Base-by-base conservation (phyloP, 306 rosid genomes). In the Carpinus viminea region DNA sequence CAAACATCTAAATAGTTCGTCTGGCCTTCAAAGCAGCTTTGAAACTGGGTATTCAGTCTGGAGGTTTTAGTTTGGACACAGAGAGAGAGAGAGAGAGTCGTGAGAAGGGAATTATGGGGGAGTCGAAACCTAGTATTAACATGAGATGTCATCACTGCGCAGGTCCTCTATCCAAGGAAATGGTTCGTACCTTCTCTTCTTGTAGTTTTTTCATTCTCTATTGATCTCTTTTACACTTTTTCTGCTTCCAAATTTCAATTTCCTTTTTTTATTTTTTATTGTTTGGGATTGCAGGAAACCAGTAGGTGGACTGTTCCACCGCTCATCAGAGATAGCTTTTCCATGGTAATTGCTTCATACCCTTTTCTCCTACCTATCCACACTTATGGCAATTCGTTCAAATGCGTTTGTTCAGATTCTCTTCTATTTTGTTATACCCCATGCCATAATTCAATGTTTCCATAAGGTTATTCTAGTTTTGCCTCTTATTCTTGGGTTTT, bases 71-170 rank as follows among this genome's bases (percentile, higher is more conserved):
- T 57, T 6, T 8, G 4, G 60, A 54, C 2, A 12, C 16, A 48
- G 53, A 4, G 57, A 53, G 7, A 53, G 57, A 15, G 9, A 2
- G 28, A 20, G 31, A 8, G 46, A 16, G 47, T 24, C 5, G 4
- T 31, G 41, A 64, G 69, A 62, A 31, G 46, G 45, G 69, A 15
- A 34, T 31, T 9, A 74, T 74, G 83, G 80, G 77, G 12, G 70
- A 64, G 54, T 61, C 80, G 7, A 74, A 61, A 45, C 28, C 60
- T 34, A 21, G 1, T 3, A 15, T 59, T 52, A 64, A 79, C 74
- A 48, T 88, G 68, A 87, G 93, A 80, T 94, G 97, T 73, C 86
- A 80, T 83, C 98, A 94, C 82, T 94, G 98, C 34, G 96, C 97
- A 0, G 96, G 94, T 52, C 98, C 98, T 16, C 94, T 94, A 64